Base-by-base conservation (phyloP, 768 basidiomycete genomes). In the Crassisporium funariophilum region DNA sequence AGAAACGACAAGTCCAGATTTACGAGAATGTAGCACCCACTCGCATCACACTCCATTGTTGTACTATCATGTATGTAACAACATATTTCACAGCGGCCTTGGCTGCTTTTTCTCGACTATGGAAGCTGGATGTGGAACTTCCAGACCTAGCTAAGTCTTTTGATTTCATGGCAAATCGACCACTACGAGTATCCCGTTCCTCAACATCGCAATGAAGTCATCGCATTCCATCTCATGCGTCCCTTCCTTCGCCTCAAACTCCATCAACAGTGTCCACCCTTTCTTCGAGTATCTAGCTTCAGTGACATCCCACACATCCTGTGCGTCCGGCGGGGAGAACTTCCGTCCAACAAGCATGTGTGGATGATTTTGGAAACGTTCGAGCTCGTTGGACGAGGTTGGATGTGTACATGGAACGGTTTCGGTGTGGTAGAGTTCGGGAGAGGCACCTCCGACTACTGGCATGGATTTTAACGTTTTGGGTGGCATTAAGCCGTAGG, bases 401-500 rank as follows among this genome's bases (percentile, higher is more conserved):
- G 34, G 40, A 24, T 41, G 44, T 23, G 43, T 37, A 9, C 25
- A 23, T 7, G 49, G 49, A 10, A 21, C 25, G 3, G 49, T 50
- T 29, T 44, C 36, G 16, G 49, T 46, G 38, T 41, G 38, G 23
- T 50, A 50, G 4, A 29, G 41, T n/a, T n/a, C n/a, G n/a, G n/a
- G n/a, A n/a, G n/a, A n/a, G n/a, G n/a, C n/a, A n/a, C n/a, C n/a
- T n/a, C n/a, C n/a, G n/a, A n/a, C n/a, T n/a, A n/a, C n/a, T n/a
- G n/a, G n/a, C n/a, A n/a, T n/a, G n/a, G n/a, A n/a, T n/a, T n/a
- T n/a, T n/a, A n/a, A n/a, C n/a, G n/a, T n/a, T n/a, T n/a, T n/a
- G n/a, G n/a, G n/a, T n/a, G n/a, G n/a, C n/a, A n/a, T n/a, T n/a
- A n/a, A n/a, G n/a, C n/a, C n/a, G n/a, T n/a, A n/a, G n/a, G n/a